phyloP scores from a whole-genome alignment of 2,329 filamentous ascomycete species.

The Hymenoscyphus scutula region DNA sequence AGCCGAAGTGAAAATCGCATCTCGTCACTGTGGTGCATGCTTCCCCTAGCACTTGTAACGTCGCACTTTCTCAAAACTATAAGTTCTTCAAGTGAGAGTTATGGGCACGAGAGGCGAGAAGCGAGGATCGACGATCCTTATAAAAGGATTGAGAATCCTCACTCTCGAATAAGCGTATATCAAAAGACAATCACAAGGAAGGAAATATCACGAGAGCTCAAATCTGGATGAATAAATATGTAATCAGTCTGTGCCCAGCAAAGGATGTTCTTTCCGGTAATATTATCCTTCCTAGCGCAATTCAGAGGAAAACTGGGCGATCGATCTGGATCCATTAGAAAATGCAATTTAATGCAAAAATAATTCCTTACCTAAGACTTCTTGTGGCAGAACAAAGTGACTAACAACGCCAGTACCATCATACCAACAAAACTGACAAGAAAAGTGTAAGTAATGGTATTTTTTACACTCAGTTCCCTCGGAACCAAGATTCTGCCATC shows the following conservation, averaged over 20 bases:
- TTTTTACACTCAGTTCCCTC: not conserved
- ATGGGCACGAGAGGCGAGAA: too few relatives aligned
- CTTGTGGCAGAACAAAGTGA: not conserved
- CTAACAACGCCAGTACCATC: not conserved
- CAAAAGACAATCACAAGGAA: too few relatives aligned
- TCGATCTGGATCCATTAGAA: not conserved
- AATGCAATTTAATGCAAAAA: not conserved
- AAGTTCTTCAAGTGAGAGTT: too few relatives aligned
- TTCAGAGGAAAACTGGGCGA: not conserved
- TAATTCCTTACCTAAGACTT: not conserved
- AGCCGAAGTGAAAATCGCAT: not conserved
- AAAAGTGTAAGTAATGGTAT: not conserved
- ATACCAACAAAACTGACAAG: not conserved
- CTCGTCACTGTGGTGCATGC: not conserved
- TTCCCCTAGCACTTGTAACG: not conserved
- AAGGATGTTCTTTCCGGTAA: too few relatives aligned
- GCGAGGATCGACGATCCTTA: too few relatives aligned
- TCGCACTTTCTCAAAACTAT: not conserved
- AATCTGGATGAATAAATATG: too few relatives aligned
- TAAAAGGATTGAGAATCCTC: too few relatives aligned
- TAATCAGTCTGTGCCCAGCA: too few relatives aligned
- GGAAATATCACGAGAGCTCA: too few relatives aligned
- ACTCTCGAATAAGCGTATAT: too few relatives aligned
- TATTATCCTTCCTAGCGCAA: too few relatives aligned
- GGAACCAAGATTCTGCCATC: not conserved